These are phyloP conservation scores for Fragaria nilgerrensis DNA, from an alignment of 306 rosid genomes.

Conservation along the genomic window DNA sequence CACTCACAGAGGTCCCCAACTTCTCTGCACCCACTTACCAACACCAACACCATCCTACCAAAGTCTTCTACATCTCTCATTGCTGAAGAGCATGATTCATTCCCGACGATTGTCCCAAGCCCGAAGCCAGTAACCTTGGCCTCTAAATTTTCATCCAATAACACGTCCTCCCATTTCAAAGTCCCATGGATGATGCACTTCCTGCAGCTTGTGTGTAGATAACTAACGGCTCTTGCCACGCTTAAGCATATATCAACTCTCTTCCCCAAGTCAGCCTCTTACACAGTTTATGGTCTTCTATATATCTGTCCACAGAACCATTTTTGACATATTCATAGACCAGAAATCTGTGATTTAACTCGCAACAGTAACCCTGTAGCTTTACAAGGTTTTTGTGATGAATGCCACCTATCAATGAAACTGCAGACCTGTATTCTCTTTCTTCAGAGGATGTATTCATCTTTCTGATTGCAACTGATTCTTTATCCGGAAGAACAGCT, in stretches of 20 bases:
- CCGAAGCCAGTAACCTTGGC: conserved; percentile 71
- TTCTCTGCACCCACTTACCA: conserved; percentile 48
- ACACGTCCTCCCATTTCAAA: conserved; percentile 55
- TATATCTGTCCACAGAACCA: conserved; percentile 51
- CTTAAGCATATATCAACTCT: conserved; percentile 63
- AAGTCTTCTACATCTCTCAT: conserved; percentile 65
- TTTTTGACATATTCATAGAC: conserved; percentile 59
- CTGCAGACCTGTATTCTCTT: conserved; percentile 61
- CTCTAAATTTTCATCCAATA: conserved; percentile 54
- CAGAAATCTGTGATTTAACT: conserved; percentile 48
- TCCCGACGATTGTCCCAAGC: conserved; percentile 40
- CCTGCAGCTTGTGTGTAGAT: conserved; percentile 75
- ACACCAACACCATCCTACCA: conserved; percentile 56
- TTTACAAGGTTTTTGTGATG: conserved; percentile 68
- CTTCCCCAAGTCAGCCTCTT: conserved; percentile 69
- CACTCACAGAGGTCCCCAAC: conserved; percentile 44
- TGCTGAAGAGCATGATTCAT: conserved; percentile 47
- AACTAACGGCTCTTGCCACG: conserved; percentile 65
- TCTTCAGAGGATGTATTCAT: conserved; percentile 53
- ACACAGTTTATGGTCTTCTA: conserved; percentile 50
- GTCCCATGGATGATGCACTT: conserved; percentile 77
- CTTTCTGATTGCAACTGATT: conserved; percentile 47
- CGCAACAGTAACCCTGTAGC: conserved; percentile 86
- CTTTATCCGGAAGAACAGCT: conserved; percentile 50
- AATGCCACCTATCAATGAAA: conserved; percentile 56